Base-by-base conservation (phyloP, 305 asterid species). In the Solanum hybrid region DNA sequence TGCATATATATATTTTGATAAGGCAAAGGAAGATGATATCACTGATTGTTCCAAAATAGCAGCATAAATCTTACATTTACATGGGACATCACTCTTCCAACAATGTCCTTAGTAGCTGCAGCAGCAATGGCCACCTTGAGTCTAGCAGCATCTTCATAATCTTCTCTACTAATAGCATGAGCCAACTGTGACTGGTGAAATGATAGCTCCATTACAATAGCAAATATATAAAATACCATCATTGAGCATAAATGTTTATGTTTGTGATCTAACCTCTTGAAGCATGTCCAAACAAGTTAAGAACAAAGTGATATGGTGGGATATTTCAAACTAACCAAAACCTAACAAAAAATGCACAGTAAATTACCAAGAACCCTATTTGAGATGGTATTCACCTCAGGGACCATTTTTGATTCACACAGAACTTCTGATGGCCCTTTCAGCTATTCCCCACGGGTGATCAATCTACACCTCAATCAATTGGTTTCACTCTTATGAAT, bases 111-210 rank as follows among this genome's bases (percentile, higher is more conserved):
- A 27, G 96, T 93, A 78, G 99, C 93, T 89, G 98, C 94, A 89
- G 99, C 99, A 24, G 99, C 99, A 89, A 97, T 97, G 82, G 98
- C 98, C 92, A 97, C 98, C 94, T 97, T 97, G 87, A 96, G 91
- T 94, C 94, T 94, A 36, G 98, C 98, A 91, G 99, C 99, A 87
- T 96, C 98, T 91, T 92, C 96, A 90, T 97, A 97, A 91, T 97
- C 98, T 93, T 97, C 99, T 87, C 91, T 93, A 90, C 93, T 94
- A 91, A 96, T 90, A 87, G 98, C 98, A 51, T 88, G 90, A 61
- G 91, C 94, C 91, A 97, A 90, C 91, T 96, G 98, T 72, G 95
- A 90, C 99, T 97, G 97, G 92, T 91, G 88, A 92, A 90, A n/a
- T 89, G 87, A 86, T 24, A 72, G 34, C 14, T 79, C 36, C 80